Conservation (phyloP, 768 basidiomycete species). For the Royoungia palumana region DNA sequence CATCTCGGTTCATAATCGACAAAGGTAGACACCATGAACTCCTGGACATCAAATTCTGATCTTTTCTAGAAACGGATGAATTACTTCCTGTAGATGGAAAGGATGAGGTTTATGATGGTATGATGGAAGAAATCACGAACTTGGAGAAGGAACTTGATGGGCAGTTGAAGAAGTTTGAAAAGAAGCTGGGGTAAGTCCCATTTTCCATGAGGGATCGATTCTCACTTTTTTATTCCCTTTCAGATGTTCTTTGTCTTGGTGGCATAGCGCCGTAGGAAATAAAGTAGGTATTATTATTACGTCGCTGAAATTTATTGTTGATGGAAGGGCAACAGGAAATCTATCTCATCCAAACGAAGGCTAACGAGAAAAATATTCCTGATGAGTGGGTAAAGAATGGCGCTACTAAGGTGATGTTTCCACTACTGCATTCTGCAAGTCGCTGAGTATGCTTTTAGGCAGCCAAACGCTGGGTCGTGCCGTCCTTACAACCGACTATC, state of each 20-base stretch:
- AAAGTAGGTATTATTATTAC: slow-evolving; percentile 47
- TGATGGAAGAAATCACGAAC: slow-evolving; percentile 64
- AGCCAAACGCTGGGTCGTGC: slow-evolving; percentile 73
- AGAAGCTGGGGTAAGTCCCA: slow-evolving; percentile 56
- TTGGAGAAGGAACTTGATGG: slow-evolving; percentile 73
- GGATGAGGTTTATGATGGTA: slow-evolving; percentile 79
- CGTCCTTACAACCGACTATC: slow-evolving; percentile 65
- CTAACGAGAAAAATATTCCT: slow-evolving; percentile 62
- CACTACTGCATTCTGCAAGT: neutral
- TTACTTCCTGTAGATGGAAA: slow-evolving; percentile 82
- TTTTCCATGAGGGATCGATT: slow-evolving; percentile 5
- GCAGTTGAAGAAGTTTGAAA: slow-evolving; percentile 61
- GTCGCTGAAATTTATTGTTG: neutral
- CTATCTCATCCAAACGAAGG: slow-evolving; percentile 76
- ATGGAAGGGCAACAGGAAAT: slow-evolving; percentile 62
- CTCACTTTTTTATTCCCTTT: slow-evolving; percentile 26
- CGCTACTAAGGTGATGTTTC: slow-evolving; percentile 65
- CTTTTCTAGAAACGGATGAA: slow-evolving; percentile 53
- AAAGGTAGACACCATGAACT: slow-evolving; percentile 45
- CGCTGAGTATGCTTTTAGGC: slow-evolving; percentile 43
- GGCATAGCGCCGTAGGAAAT: slow-evolving; percentile 79
- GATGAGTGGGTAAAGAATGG: slow-evolving; percentile 78
- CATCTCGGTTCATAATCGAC: slow-evolving; percentile 58
- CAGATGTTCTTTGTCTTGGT: slow-evolving; percentile 53
- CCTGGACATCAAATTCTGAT: slow-evolving; percentile 19